Evolutionary conservation across 805 yeast species (phyloP), one percentile per base, ranked within the genome.

Genomic region (Lipomyces sp.): DNA sequence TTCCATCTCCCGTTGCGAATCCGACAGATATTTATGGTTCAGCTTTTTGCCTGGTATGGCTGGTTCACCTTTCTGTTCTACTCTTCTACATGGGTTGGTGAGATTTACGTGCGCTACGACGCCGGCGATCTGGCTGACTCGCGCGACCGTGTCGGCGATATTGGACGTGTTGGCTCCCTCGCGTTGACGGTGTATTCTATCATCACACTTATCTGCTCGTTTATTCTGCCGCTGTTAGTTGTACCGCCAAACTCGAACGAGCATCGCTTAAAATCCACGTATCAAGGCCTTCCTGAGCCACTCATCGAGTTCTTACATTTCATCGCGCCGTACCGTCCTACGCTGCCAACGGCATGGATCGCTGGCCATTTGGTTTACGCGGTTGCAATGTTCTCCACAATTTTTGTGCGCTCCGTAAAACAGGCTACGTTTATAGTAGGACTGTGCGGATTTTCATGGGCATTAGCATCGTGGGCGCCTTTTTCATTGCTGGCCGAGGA

Each of bases 31-130:
- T 81, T 83, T 58, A 69, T 66, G 41, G 79, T 80, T 1, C 83
- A 81, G 63, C 76, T 81, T 49, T 78, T 79, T 65, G 84, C 84
- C 1, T 82, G 85, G 85, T 76, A 81, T 40, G 84, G 84, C 7
- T 81, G 82, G 68, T 81, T 81, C 66, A 84, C 86, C 2, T 74
- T 82, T 75, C 61, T 81, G 35, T 81, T 81, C 57, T 81, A 81
- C 61, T 79, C 84, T 2, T 77, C 85, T 3, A 79, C 84, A 0
- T 81, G 80, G 65, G 84, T 81, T 16, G 83, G 83, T 0, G 84
- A 79, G 53, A 65, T 81, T n/a, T 80, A 77, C 64, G 66, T 55
- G n/a, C 57, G 57, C 18, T 55, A 55, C 44, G 57, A 49, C 29
- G 48, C 51, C 16, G 51, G 46, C 28, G 57, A 47, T 24, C 41